Conservation (phyloP, 2,329 filamentous ascomycete species). For the Aspergillus sclerotialis region DNA sequence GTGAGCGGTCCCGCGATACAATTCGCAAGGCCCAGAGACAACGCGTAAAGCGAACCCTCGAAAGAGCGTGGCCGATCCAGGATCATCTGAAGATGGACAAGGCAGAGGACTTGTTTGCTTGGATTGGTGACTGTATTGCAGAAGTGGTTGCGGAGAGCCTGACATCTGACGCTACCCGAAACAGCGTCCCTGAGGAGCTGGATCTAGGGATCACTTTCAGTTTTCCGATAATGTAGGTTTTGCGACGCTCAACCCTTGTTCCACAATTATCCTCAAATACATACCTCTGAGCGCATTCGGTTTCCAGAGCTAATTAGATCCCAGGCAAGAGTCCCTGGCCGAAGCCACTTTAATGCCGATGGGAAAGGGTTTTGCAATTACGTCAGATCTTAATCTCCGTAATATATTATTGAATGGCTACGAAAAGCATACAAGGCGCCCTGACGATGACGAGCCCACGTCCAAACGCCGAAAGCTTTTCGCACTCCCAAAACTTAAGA, state of each 20-base stretch:
- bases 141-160: constrained; percentile 57
- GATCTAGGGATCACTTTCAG: constrained; percentile 46
- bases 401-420: constrained; percentile 50
- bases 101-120: constrained; percentile 67
- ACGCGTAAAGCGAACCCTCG: constrained; percentile 39
- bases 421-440: constrained; percentile 42
- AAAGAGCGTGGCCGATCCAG: constrained; percentile 48
- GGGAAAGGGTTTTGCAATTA: constrained; percentile 54
- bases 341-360: constrained; percentile 52
- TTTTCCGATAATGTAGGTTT: constrained; percentile 44
- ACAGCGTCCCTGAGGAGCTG: constrained; percentile 36
- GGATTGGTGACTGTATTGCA: constrained; percentile 73
- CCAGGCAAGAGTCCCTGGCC: constrained; percentile 45
- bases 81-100: constrained; percentile 57
- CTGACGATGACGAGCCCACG: constrained; percentile 33
- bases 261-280: too few species aligned
- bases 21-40: constrained; percentile 43
- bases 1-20: constrained; percentile 35
- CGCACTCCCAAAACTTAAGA: constrained; percentile 58
- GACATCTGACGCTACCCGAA: constrained; percentile 31
- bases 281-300: neutral
- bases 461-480: constrained; percentile 40
- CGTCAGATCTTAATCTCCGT: constrained; percentile 48
- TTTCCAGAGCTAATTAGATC: constrained; percentile 3
- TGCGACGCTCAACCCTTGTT: too few species aligned